These are phyloP conservation scores for Metschnikowia picachoensis DNA, from an alignment of 805 yeast species.

Conservation along the genomic window DNA sequence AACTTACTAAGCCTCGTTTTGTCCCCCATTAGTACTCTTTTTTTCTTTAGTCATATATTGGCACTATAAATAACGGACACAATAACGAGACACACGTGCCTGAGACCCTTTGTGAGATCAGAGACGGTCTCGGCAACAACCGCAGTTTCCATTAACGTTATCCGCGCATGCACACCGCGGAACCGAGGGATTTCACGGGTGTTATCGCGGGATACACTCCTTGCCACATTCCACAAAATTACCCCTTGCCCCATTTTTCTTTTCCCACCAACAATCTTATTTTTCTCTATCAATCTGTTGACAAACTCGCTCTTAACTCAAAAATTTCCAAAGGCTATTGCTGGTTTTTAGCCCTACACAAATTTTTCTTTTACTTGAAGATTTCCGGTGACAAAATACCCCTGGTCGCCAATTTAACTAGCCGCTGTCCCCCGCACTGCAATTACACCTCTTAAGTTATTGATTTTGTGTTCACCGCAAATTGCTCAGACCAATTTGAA, in stretches of 20 bases:
- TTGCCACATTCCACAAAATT: constrained; percentile 6
- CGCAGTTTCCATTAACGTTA: background rate
- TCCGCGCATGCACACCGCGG: constrained; percentile 3
- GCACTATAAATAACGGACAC: too few relatives aligned
- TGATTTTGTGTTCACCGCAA: background rate
- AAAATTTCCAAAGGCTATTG: too few relatives aligned
- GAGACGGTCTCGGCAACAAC: too few relatives aligned
- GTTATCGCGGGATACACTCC: constrained; percentile 8
- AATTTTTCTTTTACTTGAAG: background rate
- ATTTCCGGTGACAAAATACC: background rate
- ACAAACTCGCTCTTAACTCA: background rate
- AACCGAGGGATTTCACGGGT: background rate
- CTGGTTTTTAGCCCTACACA: background rate
- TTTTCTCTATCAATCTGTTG: background rate
- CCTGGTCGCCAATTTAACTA: background rate
- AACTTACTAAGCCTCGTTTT: too few relatives aligned
- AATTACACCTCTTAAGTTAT: background rate
- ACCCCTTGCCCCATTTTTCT: background rate
- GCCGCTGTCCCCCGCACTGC: background rate
- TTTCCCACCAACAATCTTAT: background rate
- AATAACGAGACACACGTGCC: too few relatives aligned
- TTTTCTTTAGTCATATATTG: too few relatives aligned
- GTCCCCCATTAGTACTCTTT: too few relatives aligned
- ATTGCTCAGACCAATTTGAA: background rate
- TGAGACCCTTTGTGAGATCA: too few relatives aligned